phyloP scores from a whole-genome alignment of 2,329 filamentous ascomycete species.

The Lojkania enalia region DNA sequence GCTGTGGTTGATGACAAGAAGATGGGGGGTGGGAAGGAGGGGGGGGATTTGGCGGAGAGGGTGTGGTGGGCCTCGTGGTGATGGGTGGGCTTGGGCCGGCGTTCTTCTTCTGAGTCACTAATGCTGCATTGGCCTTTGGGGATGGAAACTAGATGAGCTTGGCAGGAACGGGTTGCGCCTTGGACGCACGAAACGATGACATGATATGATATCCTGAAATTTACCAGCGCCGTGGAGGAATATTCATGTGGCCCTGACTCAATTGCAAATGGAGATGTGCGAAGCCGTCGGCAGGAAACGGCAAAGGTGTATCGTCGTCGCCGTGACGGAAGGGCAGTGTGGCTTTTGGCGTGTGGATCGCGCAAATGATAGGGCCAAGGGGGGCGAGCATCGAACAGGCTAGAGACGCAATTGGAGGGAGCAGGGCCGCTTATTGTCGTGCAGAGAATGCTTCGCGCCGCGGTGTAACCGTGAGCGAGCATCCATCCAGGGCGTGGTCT shows the following conservation, averaged over 20 bases:
- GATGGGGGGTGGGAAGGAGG: not conserved
- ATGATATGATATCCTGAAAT: slow-evolving; percentile 1
- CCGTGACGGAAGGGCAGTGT: not conserved
- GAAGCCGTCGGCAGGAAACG: too few relatives aligned
- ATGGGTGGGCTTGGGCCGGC: slow-evolving; percentile 7
- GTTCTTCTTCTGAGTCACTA: not conserved
- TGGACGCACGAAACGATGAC: not conserved
- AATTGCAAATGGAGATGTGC: too few relatives aligned
- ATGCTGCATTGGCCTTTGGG: slow-evolving; percentile 5
- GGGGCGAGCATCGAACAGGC: too few relatives aligned
- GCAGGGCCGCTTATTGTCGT: not conserved
- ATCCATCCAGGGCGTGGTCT: not conserved
- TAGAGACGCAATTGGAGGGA: not conserved
- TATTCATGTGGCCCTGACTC: too few relatives aligned
- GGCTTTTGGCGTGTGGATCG: not conserved
- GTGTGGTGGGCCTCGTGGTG: slow-evolving; percentile 8
- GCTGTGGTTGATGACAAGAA: too few relatives aligned
- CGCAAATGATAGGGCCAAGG: too few relatives aligned
- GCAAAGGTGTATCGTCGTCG: too few relatives aligned
- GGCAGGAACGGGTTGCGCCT: slow-evolving; percentile 13
- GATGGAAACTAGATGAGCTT: slow-evolving; percentile 9
- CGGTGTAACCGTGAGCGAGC: not conserved
- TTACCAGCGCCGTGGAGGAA: too few relatives aligned
- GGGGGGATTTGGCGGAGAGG: slow-evolving; percentile 1
- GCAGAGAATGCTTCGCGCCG: not conserved